Percentiles rank a stretch among this genome's conserved stretches.
Evolutionary conservation across 805 yeast species (phyloP).

Genomic region (Nakazawaea ernobii): DNA sequence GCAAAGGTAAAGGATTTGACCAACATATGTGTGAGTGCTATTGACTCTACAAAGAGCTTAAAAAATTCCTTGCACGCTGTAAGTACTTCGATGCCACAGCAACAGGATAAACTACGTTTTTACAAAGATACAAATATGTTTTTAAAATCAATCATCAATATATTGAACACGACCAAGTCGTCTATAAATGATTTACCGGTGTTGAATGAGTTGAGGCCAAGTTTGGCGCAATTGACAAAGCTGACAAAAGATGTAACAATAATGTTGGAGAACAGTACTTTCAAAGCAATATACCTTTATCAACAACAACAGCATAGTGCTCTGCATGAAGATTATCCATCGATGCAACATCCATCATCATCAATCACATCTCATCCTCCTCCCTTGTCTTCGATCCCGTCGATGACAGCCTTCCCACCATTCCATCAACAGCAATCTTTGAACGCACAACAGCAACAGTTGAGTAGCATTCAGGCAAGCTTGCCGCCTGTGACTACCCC

Average conservation of each 20-base stretch:
- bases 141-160: conserved; percentile 75
- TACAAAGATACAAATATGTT: conserved; percentile 86
- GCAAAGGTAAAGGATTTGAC: conserved; percentile 71
- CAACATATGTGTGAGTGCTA: conserved; percentile 67
- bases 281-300: conserved; percentile 18
- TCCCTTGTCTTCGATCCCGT: conserved; percentile 29
- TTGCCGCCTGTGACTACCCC: conserved; percentile 27
- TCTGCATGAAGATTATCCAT: conserved; percentile 12
- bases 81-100: conserved; percentile 38
- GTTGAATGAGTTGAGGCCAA: conserved; percentile 72
- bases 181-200: conserved; percentile 79
- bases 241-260: conserved; percentile 90
- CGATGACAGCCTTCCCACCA: conserved; percentile 24
- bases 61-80: conserved; percentile 37
- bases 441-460: conserved; percentile 19
- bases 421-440: conserved; percentile 11
- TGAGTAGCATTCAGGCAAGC: conserved; percentile 16
- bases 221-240: conserved; percentile 75
- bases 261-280: conserved; percentile 65
- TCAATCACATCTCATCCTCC: conserved; percentile 16
- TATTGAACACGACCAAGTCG: conserved; percentile 75
- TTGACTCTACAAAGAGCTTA: conserved; percentile 73
- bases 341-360: neutral
- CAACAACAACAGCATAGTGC: conserved; percentile 18
- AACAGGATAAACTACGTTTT: conserved; percentile 53